phyloP scores from a whole-genome alignment of 371 early-diverging fungal genomes.

The Paraphysoderma sedebokerense region DNA sequence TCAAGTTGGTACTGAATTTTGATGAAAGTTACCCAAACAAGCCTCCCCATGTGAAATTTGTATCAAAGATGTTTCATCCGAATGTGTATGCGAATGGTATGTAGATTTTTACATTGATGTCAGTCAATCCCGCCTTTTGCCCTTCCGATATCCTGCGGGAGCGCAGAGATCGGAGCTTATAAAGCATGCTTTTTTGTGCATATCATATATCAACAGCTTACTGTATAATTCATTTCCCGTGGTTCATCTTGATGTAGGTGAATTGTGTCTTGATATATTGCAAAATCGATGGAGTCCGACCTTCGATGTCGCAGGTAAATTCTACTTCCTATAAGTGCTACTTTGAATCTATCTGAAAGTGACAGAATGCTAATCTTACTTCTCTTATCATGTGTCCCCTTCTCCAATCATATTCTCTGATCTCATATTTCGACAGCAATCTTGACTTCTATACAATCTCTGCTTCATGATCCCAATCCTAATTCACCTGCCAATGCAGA shows the following conservation, averaged over 20 bases:
- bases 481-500: conserved; percentile 97
- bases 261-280: conserved; percentile 96
- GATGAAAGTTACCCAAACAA: conserved; percentile 97
- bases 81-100: conserved; percentile 97
- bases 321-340: neutral
- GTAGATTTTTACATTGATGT: no score
- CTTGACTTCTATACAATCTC: conserved; percentile 89
- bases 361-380: neutral
- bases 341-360: neutral
- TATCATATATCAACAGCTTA: no score
- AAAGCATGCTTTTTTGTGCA: no score
- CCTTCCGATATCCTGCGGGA: no score
- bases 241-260: no score
- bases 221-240: no score
- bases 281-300: conserved; percentile 98
- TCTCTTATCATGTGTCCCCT: neutral
- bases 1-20: conserved; percentile 90
- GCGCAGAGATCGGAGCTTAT: no score
- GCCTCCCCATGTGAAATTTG: conserved; percentile 94
- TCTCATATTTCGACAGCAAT: no score
- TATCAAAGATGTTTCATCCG: conserved; percentile 97
- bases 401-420: neutral
- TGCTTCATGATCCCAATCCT: conserved; percentile 97
- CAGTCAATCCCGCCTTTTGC: no score
- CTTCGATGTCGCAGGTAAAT: conserved; percentile 64